Base-by-base conservation (phyloP, 805 yeast species). In the Metschnikowia gruessii region DNA sequence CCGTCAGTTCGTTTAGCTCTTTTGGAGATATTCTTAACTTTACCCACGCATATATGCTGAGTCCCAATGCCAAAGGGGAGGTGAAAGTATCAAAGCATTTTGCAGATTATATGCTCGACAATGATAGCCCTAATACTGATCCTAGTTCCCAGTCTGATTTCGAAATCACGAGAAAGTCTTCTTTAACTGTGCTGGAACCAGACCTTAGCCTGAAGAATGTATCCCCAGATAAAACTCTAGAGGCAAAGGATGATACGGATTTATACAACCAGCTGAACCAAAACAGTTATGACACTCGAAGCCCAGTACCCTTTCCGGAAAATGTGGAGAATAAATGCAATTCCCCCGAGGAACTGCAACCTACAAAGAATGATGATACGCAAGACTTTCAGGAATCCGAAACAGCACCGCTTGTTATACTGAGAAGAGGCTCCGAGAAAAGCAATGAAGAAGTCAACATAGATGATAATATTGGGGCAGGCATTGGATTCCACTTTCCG, bases 401-500 rank as follows among this genome's bases (percentile, higher is more conserved):
- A 33, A 31, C 36, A 9, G 42, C 40, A 3, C 48, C 48, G 4
- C 43, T 44, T 29, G 39, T n/a, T 21, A 44, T 39, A 8, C 42
- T 28, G 37, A 39, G 32, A 24, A 19, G 16, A 9, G 37, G 10
- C 2, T 9, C 12, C 11, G 40, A 38, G 19, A 31, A 37, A n/a
- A 13, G 11, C 2, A 16, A 10, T 3, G 29, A 45, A 12, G 31
- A 18, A 4, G 16, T 34, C 8, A 8, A 24, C 5, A 3, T 35
- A 10, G 57, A 56, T 24, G 68, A 67, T 43, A 70, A 70, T 45
- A 57, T 51, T 15, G 76, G 75, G 6, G 55, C 59, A 1, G 76
- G 76, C 0, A 61, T 56, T 32, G 47, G 56, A 12, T 72, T 71
- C 48, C 62, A 63, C 40, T 72, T 72, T 52, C 76, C 76, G 10